These are phyloP conservation scores for Fusarium protoensiforme DNA, from an alignment of 2,329 filamentous ascomycete species.

Conservation along the genomic window DNA sequence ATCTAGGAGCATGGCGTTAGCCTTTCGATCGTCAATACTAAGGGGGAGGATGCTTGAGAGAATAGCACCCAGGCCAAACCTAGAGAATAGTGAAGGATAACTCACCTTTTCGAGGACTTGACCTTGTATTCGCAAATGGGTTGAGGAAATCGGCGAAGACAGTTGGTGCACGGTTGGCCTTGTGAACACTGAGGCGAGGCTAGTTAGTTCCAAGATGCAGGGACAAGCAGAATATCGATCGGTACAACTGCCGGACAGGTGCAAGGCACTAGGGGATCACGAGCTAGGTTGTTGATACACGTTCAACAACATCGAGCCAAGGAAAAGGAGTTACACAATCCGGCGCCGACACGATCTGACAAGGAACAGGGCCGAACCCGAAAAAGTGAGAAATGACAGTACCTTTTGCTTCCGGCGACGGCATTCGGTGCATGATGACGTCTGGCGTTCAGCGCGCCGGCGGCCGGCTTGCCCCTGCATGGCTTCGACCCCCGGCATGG, in stretches of 20 bases:
- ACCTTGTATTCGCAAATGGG: conserved; percentile 60
- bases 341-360: background rate
- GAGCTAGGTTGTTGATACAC: background rate
- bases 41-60: no score
- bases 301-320: background rate
- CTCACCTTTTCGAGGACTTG: conserved; percentile 39
- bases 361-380: background rate
- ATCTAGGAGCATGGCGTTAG: conserved; percentile 17
- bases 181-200: conserved; percentile 60
- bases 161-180: conserved; percentile 65
- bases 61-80: background rate
- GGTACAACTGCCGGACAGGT: background rate
- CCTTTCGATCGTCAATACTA: background rate
- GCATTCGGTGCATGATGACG: conserved; percentile 62
- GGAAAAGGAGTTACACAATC: background rate
- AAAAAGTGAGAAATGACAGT: background rate
- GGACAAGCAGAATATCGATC: background rate
- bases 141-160: conserved; percentile 62
- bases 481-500: conserved; percentile 28
- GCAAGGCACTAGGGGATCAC: background rate
- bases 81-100: background rate
- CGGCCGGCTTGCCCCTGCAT: conserved; percentile 35
- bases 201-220: conserved; percentile 8
- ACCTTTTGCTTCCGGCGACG: conserved; percentile 65
- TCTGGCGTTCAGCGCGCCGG: conserved; percentile 41